These are phyloP conservation scores for Mycosphaerella sp. DNA, from an alignment of 2,329 filamentous ascomycete species.

Conservation along the genomic window DNA sequence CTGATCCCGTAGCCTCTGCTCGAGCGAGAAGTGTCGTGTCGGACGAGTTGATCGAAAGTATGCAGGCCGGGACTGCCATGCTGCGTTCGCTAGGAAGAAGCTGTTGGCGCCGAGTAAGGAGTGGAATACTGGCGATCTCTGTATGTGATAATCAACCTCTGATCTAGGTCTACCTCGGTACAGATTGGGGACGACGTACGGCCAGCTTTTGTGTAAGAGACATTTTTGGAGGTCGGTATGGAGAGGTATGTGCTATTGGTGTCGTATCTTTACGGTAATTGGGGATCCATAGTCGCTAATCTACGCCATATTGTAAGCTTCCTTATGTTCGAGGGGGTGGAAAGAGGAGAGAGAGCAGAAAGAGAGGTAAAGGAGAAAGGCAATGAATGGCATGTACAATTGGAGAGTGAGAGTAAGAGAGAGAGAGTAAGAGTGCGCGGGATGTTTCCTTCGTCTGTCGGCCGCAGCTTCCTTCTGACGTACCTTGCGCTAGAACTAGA, in stretches of 20 bases:
- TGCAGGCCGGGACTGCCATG: conserved; percentile 31
- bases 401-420: not conserved
- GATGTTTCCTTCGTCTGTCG: not conserved
- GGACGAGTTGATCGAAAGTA: conserved; percentile 12
- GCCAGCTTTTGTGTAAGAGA: conserved; percentile 25
- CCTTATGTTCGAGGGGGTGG: not conserved
- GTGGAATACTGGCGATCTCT: conserved; percentile 28
- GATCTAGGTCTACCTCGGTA: not conserved
- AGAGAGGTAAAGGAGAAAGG: not conserved
- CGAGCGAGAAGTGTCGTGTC: conserved; percentile 22
- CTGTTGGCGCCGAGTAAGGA: conserved; percentile 33
- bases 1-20: conserved; percentile 19
- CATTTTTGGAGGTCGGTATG: conserved; percentile 17
- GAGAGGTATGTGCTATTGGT: not conserved
- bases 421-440: not conserved
- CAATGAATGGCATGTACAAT: not conserved
- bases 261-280: conserved; percentile 2
- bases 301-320: not conserved
- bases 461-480: conserved; percentile 5
- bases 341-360: not conserved
- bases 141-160: conserved; percentile 13
- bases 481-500: not conserved
- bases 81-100: conserved; percentile 31
- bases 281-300: conserved; percentile 6
- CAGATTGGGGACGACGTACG: conserved; percentile 19